Evolutionary conservation across 305 asterid species (phyloP), one percentile per base, ranked within the genome.

Genomic region (Fraxinus sp.): DNA sequence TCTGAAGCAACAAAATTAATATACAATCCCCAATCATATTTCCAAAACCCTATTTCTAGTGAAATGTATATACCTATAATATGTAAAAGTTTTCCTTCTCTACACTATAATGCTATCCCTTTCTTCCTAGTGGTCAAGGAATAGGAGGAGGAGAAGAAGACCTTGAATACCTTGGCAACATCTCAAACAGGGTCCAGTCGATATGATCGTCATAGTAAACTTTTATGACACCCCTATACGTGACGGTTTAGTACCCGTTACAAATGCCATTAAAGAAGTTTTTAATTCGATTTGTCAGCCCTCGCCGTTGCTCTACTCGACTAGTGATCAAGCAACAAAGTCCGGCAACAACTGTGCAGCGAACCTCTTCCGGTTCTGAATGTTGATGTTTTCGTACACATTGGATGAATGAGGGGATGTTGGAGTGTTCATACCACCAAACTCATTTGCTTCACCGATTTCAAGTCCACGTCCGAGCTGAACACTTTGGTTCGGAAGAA

Each of bases 281-380:
- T 11, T 41, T 10, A 2, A 41, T 49, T 49, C 20, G 59, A 22
- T 24, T 8, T 10, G 72, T 20, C 72, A 9, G 13, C 8, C 72
- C 6, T 64, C 32, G 8, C 32, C 28, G 32, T 62, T 9, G 32
- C 32, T 0, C 71, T 64, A 11, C 73, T 64, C 73, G 73, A 64
- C 35, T 9, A 3, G 32, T 11, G 20, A 68, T 80, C 30, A 88
- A 35, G 97, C 85, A 3, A 92, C 97, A 77, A 93, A 95, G 91
- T 95, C 99, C 1, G 95, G 99, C 92, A 95, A 74, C 88, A 93
- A 78, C 78, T 91, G 94, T 0, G 96, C 94, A 1, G 95, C 95
- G 20, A 92, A 95, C 86, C 94, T 88, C 90, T 94, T 95, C 6
- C 95, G 88, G 83, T 84, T 88, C 88, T 94, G 97, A 79, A 92